These are phyloP conservation scores for Carex pumila DNA, from an alignment of 176 grass and related monocot species.

Conservation along the genomic window DNA sequence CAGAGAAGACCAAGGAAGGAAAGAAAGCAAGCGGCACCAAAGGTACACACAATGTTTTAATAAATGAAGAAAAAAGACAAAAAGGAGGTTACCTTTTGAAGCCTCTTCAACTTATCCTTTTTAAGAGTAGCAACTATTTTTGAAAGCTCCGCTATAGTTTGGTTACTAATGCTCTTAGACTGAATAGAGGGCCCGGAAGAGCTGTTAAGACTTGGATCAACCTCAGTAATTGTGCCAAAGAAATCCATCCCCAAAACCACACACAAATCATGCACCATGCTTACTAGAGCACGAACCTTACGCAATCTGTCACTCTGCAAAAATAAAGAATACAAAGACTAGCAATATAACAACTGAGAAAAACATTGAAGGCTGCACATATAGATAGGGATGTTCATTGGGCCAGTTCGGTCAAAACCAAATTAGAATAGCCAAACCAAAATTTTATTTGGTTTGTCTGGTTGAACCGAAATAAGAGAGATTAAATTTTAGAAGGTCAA, in stretches of 20 bases:
- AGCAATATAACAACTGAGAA: slow-evolving; percentile 4
- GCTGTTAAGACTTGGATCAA: slow-evolving; percentile 80
- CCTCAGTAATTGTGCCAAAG: slow-evolving; percentile 61
- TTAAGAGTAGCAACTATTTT: slow-evolving; percentile 57
- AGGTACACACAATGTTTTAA: neutral
- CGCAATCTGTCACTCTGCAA: slow-evolving; percentile 71
- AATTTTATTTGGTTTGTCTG: too few relatives aligned
- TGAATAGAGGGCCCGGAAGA: slow-evolving; percentile 36
- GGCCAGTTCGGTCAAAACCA: too few relatives aligned
- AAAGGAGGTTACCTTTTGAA: slow-evolving; percentile 55
- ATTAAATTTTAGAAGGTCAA: too few relatives aligned
- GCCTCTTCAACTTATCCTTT: slow-evolving; percentile 67
- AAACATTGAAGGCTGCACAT: neutral
- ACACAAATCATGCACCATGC: slow-evolving; percentile 81
- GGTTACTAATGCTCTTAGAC: slow-evolving; percentile 88
- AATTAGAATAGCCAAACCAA: too few relatives aligned
- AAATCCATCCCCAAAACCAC: slow-evolving; percentile 80
- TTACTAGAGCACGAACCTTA: slow-evolving; percentile 79
- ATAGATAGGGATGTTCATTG: too few relatives aligned
- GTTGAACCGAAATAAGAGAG: too few relatives aligned
- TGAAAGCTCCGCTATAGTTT: slow-evolving; percentile 66
- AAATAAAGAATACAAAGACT: neutral
- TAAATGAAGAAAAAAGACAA: slow-evolving; percentile 13
- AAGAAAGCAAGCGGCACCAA: neutral
- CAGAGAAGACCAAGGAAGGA: neutral